Base-by-base conservation (phyloP, 768 basidiomycete species). In the Neoboletus brunneissimus region DNA sequence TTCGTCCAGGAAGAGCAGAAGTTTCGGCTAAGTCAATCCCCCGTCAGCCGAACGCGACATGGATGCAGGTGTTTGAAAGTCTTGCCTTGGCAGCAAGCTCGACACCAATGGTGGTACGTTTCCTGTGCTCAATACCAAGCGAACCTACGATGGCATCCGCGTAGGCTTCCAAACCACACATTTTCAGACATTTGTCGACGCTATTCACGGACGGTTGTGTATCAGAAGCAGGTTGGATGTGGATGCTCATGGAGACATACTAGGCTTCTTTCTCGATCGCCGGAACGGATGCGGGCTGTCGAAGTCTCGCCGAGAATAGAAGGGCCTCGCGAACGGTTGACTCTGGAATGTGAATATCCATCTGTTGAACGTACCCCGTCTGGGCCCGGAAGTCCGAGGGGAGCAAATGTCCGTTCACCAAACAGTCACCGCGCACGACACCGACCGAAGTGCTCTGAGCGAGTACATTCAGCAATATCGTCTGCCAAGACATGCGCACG, bases 271-370 rank as follows among this genome's bases (percentile, higher is more conserved):
- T 94, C 72, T 94, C 91, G 0, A 74, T 74, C 20, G 78, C 62
- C 1, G 89, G 75, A 3, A 91, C 85, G 1, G 78, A 76, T 1
- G 77, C 67, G 0, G 89, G 89, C 66, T 93, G 92, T 34, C 91
- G 86, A 34, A 94, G 75, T 50, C 80, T 82, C 3, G 91, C 92
- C 1, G 91, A 93, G 72, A 91, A 88, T 40, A 83, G 72, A 10
- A 94, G 75, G 1, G 91, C 90, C 65, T 94, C 90, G 27, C 89
- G 81, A 15, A 94, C 91, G 8, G 90, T 94, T 2, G 83, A 73
- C 9, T 85, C 83, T 25, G 84, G 80, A 20, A 88, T 78, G 72
- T 94, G 93, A 0, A 85, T 87, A 62, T 92, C 91, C 77, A 83
- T 82, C 66, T 96, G 94, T 65, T 95, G 91, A 23, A 56, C 60